A percentile compares a stretch with the other conserved stretches of the same genome.
These are phyloP conservation scores for Eutypella sp. DNA, from an alignment of 2,329 filamentous ascomycete species.

Conservation along the genomic window DNA sequence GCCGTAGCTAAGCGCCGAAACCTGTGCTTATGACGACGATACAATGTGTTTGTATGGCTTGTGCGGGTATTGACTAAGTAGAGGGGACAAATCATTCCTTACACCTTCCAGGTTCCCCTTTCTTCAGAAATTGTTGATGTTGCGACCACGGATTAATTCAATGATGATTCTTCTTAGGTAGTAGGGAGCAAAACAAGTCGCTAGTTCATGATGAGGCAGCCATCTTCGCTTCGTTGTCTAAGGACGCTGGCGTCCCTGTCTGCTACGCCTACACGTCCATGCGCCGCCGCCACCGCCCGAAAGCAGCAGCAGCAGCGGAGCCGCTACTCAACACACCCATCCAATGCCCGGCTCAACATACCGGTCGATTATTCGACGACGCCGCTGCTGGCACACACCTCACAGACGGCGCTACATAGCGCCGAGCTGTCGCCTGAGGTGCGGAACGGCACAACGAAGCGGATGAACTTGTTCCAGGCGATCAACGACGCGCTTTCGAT, in stretches of 20 bases:
- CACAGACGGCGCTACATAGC: slow-evolving; percentile 65
- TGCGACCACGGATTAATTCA: too few species aligned
- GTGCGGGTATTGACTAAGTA: too few species aligned
- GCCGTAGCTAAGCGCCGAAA: slow-evolving; percentile 28
- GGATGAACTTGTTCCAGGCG: slow-evolving; percentile 90
- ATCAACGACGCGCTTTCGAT: slow-evolving; percentile 86
- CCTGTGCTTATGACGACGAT: slow-evolving; percentile 15
- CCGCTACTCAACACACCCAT: slow-evolving; percentile 51
- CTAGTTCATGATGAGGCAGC: slow-evolving; percentile 18
- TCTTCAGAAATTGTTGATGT: slow-evolving; percentile 2
- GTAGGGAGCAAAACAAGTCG: not conserved
- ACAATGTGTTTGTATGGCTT: too few species aligned
- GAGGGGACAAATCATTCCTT: slow-evolving; percentile 8
- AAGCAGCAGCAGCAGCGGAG: slow-evolving; percentile 5
- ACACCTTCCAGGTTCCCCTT: slow-evolving; percentile 7
- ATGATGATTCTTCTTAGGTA: slow-evolving; percentile 11
- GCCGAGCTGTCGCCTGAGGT: slow-evolving; percentile 64
- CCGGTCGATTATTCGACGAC: slow-evolving; percentile 84
- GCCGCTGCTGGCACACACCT: slow-evolving; percentile 73
- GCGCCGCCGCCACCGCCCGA: too few species aligned
- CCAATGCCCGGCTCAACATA: slow-evolving; percentile 68
- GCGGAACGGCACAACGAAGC: slow-evolving; percentile 67
- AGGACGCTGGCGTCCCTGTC: slow-evolving; percentile 13
- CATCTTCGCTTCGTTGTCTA: slow-evolving; percentile 16
- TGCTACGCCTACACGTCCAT: too few species aligned